Evolutionary conservation across 768 basidiomycete species (phyloP), one percentile per base, ranked within the genome.

Genomic region (Phlegmacium glaucopus): DNA sequence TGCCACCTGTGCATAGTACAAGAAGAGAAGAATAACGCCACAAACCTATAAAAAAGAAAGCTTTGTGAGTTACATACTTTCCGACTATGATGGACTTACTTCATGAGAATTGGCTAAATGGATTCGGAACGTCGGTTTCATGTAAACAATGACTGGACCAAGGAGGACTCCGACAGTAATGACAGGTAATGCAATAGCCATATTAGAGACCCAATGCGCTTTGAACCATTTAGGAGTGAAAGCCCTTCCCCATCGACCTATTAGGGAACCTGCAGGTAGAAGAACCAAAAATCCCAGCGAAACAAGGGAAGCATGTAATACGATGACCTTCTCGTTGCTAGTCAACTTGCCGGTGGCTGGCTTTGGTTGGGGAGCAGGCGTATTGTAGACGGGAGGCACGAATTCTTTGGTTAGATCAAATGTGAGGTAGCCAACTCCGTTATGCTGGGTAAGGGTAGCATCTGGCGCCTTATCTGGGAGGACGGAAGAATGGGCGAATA

Each of bases 241-340:
- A 3, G 77, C 75, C 41, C 83, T 66, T 13, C 70, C 69, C 68
- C 74, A 80, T 16, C 83, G 74, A 10, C 78, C 82, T 26, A 79
- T 58, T 34, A 85, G 64, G 0, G 74, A 70, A 8, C 80, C 78
- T 7, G 72, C 45, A 4, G 83, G 83, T 1, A 85, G 63, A 30
- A 84, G 51, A 17, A 84, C 62, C 47, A 83, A 63, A 60, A 84
- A 81, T 0, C 80, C 82, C 28, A 79, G 52, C 8, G 75, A 69
- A 9, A 77, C 70, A 18, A 80, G 56, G 39, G 76, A 59, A 11
- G 72, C 82, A 55, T 87, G 83, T 6, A 75, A 72, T 38, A 77
- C 64, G 7, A 83, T 68, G 29, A 78, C 59, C 39, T 67, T 72
- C 51, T 75, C 70, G 47, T 69, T 58, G 36, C 64, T 61, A 34